Conservation (phyloP, 2,329 filamentous ascomycete species). For the Neofusicoccum cordaticola region DNA sequence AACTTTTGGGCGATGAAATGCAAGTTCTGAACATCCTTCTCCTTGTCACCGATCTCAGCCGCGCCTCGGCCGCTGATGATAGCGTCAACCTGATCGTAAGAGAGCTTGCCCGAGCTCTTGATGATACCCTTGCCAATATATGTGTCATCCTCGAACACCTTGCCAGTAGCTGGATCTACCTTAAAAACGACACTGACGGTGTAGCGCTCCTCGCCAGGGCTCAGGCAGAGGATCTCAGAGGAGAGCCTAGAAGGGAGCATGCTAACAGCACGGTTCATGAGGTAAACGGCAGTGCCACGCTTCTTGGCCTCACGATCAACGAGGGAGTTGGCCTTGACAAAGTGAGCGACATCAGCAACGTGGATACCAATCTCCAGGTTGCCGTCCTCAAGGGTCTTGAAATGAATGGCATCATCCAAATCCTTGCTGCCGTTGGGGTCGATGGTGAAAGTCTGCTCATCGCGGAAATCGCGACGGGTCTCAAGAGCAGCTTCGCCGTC, state of each 20-base stretch:
- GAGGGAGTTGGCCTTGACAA: constrained; percentile 92
- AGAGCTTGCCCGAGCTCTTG: constrained; percentile 83
- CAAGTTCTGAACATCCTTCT: constrained; percentile 77
- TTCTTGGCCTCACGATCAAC: constrained; percentile 98
- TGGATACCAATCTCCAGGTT: constrained; percentile 93
- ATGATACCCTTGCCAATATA: constrained; percentile 95
- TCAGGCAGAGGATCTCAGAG: constrained; percentile 81
- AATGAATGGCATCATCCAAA: constrained; percentile 87
- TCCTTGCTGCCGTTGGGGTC: constrained; percentile 85
- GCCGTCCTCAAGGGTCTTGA: constrained; percentile 79
- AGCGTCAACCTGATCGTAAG: constrained; percentile 80
- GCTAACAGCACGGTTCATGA: constrained; percentile 84
- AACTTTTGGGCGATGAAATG: constrained; percentile 84
- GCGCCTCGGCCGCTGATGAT: constrained; percentile 67
- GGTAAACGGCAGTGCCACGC: constrained; percentile 90
- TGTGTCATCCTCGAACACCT: constrained; percentile 77
- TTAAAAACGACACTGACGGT: constrained; percentile 92
- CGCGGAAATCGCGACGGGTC: constrained; percentile 83
- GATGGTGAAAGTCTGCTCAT: constrained; percentile 85
- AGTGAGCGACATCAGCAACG: constrained; percentile 91
- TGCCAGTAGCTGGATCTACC: constrained; percentile 76
- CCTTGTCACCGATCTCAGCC: constrained; percentile 61
- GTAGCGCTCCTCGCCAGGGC: constrained; percentile 83
- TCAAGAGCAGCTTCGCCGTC: constrained; percentile 74
- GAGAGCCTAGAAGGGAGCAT: constrained; percentile 86